Percentiles rank a stretch among this genome's conserved stretches.
These are phyloP conservation scores for Sextonia rubra DNA, from an alignment of 164 flowering plant genomes.

Conservation along the genomic window DNA sequence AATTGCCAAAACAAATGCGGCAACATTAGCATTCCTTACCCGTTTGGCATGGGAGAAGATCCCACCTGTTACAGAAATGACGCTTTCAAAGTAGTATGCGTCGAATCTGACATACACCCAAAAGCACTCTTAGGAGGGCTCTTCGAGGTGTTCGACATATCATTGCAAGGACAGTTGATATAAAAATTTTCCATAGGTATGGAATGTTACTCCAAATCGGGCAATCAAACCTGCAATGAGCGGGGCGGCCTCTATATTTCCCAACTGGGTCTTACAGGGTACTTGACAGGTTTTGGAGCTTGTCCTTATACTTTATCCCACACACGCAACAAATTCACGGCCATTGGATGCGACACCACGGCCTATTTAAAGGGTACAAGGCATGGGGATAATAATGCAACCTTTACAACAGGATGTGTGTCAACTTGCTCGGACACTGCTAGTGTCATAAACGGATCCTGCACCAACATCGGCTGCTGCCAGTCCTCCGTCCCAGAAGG, in stretches of 20 bases:
- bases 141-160: background rate
- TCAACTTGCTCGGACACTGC: background rate
- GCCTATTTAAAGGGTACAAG: too few relatives aligned
- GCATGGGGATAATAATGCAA: background rate
- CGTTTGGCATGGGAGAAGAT: background rate
- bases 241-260: too few relatives aligned
- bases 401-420: background rate
- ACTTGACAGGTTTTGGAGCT: background rate
- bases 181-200: background rate
- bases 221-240: background rate
- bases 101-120: background rate
- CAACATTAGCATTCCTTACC: background rate
- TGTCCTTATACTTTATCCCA: background rate
- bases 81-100: background rate
- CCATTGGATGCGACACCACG: constrained; percentile 1
- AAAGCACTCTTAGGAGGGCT: constrained; percentile 8
- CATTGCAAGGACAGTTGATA: background rate
- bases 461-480: background rate
- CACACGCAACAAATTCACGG: background rate
- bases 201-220: background rate
- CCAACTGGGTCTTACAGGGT: too few relatives aligned
- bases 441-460: background rate
- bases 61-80: background rate
- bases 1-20: background rate
- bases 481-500: background rate